Evolutionary conservation across 2,329 filamentous ascomycete genomes (phyloP).

Genomic region (Pezicula neosporulosa): DNA sequence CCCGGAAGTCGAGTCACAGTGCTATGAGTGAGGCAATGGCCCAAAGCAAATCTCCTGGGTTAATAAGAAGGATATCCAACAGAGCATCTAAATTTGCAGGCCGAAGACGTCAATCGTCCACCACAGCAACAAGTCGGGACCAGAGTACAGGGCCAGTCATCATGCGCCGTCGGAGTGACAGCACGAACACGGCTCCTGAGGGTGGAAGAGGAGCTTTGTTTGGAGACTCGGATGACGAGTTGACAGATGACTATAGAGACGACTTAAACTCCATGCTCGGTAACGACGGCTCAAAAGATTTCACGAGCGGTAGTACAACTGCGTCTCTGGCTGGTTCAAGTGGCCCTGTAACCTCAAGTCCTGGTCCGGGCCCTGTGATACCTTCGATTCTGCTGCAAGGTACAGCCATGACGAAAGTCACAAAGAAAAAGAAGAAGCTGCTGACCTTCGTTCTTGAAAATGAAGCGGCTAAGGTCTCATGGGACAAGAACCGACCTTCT

Average conservation of each 20-base stretch:
- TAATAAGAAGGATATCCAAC: conserved; percentile 85
- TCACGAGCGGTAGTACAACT: conserved; percentile 44
- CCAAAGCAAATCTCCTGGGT: conserved; percentile 54
- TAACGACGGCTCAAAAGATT: conserved; percentile 42
- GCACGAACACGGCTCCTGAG: conserved; percentile 67
- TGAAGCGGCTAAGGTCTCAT: conserved; percentile 81
- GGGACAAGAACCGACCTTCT: conserved; percentile 74
- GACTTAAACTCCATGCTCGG: conserved; percentile 39
- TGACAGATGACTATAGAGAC: conserved; percentile 44
- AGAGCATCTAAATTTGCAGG: conserved; percentile 66
- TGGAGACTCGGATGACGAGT: conserved; percentile 56
- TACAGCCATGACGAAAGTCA: conserved; percentile 76
- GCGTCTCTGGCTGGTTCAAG: conserved; percentile 43
- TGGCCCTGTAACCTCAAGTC: conserved; percentile 31
- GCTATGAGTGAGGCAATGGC: conserved; percentile 61
- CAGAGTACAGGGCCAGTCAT: conserved; percentile 87
- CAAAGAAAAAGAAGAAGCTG: conserved; percentile 75
- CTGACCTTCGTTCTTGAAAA: conserved; percentile 73
- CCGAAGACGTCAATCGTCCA: conserved; percentile 74
- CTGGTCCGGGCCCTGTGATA: conserved; percentile 64
- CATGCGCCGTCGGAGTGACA: conserved; percentile 83
- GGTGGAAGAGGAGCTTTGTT: conserved; percentile 36
- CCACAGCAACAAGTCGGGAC: conserved; percentile 73
- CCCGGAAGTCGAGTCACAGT: conserved; percentile 54
- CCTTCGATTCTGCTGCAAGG: conserved; percentile 76